Evolutionary conservation across 192 early-diverging fungal species (phyloP), one percentile per base, ranked within the genome.

Genomic region (Coemansia sp.): DNA sequence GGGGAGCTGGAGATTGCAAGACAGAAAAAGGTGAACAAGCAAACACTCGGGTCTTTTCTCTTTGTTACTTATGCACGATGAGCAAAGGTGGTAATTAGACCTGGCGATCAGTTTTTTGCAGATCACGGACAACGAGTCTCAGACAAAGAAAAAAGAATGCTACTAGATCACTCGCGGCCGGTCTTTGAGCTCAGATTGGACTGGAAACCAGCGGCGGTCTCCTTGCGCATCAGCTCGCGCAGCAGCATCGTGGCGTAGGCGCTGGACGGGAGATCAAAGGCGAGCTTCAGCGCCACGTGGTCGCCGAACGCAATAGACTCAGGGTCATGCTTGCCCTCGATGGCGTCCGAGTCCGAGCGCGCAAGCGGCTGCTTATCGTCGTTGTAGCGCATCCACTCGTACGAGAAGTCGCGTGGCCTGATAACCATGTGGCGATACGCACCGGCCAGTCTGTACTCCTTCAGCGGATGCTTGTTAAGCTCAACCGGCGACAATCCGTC

Each of bases 211-310:
- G 87, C 64, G 8, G 87, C 85, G 10, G 91, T 90, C 43, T 89
- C 86, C 54, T 84, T 67, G 48, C 88, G 86, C 73, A 90, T 90
- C 21, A 97, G 77, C 75, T 99, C 98, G 18, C 96, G 86, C 62
- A 99, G 76, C n/a, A 91, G 89, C 95, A 99, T 98, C 0, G 98
- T 99, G 3, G 98, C 98, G 74, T 99, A 99, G 41, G 91, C 87
- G 47, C 93, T 94, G 2, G 93, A 85, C 38, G 75, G 79, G 56
- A 99, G 82, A 18, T 91, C 92, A 66, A 99, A 88, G 39, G 88
- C 81, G 15, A 95, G 71, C 48, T 90, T 80, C 32, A 97, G 65
- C 9, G 92, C 97, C 23, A 92, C 44, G 12, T 86, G 84, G 61
- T 87, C 70, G 26, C 95, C 95, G 44, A 85, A 87, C n/a, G 67